Percentiles rank a stretch among this genome's conserved stretches.
These are phyloP conservation scores for Rutidosis leptorrhynchoides DNA, from an alignment of 129 eudicot genomes.

Conservation along the genomic window DNA sequence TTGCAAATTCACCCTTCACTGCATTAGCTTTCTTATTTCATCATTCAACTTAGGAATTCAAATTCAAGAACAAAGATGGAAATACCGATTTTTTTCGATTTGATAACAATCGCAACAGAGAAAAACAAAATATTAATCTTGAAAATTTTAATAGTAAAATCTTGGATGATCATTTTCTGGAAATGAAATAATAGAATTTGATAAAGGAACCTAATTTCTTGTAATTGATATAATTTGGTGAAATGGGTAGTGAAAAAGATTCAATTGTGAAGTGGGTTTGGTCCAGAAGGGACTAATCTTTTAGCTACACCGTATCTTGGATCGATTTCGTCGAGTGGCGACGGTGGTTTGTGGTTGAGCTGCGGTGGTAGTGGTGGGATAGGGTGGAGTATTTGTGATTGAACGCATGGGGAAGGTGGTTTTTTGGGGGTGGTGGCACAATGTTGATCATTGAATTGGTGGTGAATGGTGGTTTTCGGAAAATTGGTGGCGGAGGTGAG, in stretches of 20 bases:
- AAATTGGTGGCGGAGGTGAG: slow-evolving; percentile 22
- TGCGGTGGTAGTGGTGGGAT: slow-evolving; percentile 31
- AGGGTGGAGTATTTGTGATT: slow-evolving; percentile 41
- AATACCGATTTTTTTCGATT: slow-evolving; percentile 31
- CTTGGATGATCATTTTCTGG: slow-evolving; percentile 1
- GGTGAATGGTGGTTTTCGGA: slow-evolving; percentile 12
- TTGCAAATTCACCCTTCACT: slow-evolving; percentile 20
- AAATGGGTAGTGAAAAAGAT: slow-evolving; percentile 5
- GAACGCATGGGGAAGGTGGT: slow-evolving; percentile 32
- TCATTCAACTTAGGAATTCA: slow-evolving; percentile 24
- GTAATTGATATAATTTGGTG: not conserved
- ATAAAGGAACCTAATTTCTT: slow-evolving; percentile 6
- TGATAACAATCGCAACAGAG: not conserved
- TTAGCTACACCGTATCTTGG: slow-evolving; percentile 84
- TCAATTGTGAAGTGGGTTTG: slow-evolving; percentile 94
- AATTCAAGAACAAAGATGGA: slow-evolving; percentile 74
- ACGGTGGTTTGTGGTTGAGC: slow-evolving; percentile 30
- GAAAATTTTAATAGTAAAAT: not conserved
- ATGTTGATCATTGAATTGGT: slow-evolving; percentile 19
- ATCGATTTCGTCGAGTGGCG: slow-evolving; percentile 49
- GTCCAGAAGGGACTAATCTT: slow-evolving; percentile 90
- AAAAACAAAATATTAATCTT: not conserved
- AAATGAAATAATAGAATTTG: slow-evolving; percentile 2
- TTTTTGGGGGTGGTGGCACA: slow-evolving; percentile 29
- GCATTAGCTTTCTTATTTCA: not conserved